Conservation (phyloP, 2,329 filamentous ascomycete species). For the Penicillium janthinellum region DNA sequence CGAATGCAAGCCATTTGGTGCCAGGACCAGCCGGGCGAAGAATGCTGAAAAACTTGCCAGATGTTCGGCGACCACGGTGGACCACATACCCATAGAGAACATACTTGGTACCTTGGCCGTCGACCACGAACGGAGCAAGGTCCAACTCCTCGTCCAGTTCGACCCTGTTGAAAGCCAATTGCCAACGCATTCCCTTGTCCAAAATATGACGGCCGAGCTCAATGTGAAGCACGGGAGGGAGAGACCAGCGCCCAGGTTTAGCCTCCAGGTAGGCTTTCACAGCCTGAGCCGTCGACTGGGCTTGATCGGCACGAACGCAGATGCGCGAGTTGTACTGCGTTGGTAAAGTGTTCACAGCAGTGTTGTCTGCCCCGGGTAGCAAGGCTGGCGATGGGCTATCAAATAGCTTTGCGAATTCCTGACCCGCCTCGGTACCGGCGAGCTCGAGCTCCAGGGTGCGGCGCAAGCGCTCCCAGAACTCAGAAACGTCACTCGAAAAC, state of each 20-base stretch:
- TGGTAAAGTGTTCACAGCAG: constrained; percentile 38
- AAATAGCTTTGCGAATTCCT: constrained; percentile 50
- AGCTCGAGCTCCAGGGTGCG: constrained; percentile 56
- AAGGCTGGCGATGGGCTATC: constrained; percentile 41
- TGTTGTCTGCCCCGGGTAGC: constrained; percentile 18
- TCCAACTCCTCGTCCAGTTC: constrained; percentile 57
- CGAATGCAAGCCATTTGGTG: constrained; percentile 62
- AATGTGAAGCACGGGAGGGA: constrained; percentile 56
- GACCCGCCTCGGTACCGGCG: constrained; percentile 45
- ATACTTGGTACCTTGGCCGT: constrained; percentile 48
- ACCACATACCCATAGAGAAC: constrained; percentile 63
- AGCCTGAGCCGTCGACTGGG: constrained; percentile 41
- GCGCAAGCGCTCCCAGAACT: constrained; percentile 58
- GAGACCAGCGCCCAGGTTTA: constrained; percentile 43
- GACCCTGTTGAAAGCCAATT: constrained; percentile 59
- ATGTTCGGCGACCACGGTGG: constrained; percentile 61
- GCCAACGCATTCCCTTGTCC: constrained; percentile 58
- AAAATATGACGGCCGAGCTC: constrained; percentile 61
- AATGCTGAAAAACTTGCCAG: constrained; percentile 62
- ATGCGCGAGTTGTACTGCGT: constrained; percentile 43
- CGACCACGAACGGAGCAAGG: constrained; percentile 41
- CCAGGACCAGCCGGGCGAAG: constrained; percentile 59
- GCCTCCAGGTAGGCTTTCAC: constrained; percentile 35
- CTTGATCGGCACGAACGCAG: constrained; percentile 41
- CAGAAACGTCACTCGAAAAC: constrained; percentile 55